phyloP scores from a whole-genome alignment of 1,284 basidiomycete species.

The Meira nashicola region DNA sequence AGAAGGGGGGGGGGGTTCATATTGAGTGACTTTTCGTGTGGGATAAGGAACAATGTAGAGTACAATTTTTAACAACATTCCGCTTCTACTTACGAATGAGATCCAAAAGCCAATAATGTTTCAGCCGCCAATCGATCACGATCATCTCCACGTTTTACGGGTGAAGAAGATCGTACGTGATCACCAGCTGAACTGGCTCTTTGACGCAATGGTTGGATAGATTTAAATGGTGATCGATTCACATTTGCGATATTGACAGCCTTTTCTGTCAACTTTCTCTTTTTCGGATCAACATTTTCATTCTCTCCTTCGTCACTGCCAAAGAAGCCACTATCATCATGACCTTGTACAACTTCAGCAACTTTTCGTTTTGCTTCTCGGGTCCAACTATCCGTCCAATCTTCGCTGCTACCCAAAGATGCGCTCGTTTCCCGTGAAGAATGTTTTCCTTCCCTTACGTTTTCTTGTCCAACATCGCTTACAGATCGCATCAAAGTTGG shows the following conservation, averaged over 20 bases:
- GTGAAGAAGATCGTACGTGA: background rate
- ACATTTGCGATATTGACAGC: background rate
- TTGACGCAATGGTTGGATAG: background rate
- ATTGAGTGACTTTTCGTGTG: too few species aligned
- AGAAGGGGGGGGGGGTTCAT: too few species aligned
- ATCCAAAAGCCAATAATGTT: conserved; percentile 5
- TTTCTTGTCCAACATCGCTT: background rate
- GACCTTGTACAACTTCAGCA: background rate
- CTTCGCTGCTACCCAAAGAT: background rate
- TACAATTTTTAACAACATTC: too few species aligned
- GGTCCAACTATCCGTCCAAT: conserved; percentile 6
- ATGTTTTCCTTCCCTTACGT: background rate
- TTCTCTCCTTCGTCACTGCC: conserved; percentile 10
- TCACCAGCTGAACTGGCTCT: background rate
- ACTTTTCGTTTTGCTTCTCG: background rate
- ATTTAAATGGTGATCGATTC: background rate
- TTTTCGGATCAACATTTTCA: background rate
- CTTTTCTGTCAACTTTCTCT: background rate
- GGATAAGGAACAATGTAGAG: too few species aligned
- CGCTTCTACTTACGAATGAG: background rate
- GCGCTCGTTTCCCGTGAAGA: background rate
- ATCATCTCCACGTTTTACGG: conserved; percentile 2
- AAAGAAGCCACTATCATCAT: conserved; percentile 13
- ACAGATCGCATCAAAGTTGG: too few species aligned
- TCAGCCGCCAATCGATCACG: conserved; percentile 7